Percentiles rank a stretch among this genome's conserved stretches.
Evolutionary conservation across 2,329 filamentous ascomycete genomes (phyloP).

Genomic region (Simplicillium aogashimaense): DNA sequence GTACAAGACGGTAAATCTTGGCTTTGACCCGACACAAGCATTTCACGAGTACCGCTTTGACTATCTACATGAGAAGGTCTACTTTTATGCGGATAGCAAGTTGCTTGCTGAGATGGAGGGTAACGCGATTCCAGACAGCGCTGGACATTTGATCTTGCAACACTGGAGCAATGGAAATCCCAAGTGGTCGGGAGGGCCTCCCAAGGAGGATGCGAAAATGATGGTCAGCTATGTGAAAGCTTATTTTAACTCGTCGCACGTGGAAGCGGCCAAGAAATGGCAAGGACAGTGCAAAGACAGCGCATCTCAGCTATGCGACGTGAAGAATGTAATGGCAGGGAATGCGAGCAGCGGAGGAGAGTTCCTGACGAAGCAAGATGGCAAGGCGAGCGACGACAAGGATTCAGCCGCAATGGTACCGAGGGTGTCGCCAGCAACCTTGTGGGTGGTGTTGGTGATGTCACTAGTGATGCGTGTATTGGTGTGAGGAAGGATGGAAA

Average conservation of each 20-base stretch:
- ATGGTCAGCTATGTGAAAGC: slow-evolving; percentile 63
- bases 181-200: slow-evolving; percentile 63
- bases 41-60: slow-evolving; percentile 79
- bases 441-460: no score
- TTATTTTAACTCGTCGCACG: slow-evolving; percentile 63
- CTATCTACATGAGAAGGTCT: slow-evolving; percentile 51
- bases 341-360: slow-evolving; percentile 4
- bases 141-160: slow-evolving; percentile 60
- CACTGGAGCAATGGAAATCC: slow-evolving; percentile 73
- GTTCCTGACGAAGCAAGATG: slow-evolving; percentile 4
- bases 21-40: slow-evolving; percentile 53
- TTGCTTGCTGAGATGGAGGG: slow-evolving; percentile 46
- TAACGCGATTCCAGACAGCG: slow-evolving; percentile 44
- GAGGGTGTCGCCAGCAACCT: not conserved
- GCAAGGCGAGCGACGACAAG: no score
- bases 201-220: slow-evolving; percentile 49
- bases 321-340: slow-evolving; percentile 2
- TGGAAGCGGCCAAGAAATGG: slow-evolving; percentile 20
- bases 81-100: slow-evolving; percentile 59
- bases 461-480: no score
- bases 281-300: slow-evolving; percentile 1
- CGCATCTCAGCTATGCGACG: not conserved
- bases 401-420: not conserved
- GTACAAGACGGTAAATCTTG: slow-evolving; percentile 47
- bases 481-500: no score